Conservation (phyloP, 768 basidiomycete species). For the Sarcodon aspratus region DNA sequence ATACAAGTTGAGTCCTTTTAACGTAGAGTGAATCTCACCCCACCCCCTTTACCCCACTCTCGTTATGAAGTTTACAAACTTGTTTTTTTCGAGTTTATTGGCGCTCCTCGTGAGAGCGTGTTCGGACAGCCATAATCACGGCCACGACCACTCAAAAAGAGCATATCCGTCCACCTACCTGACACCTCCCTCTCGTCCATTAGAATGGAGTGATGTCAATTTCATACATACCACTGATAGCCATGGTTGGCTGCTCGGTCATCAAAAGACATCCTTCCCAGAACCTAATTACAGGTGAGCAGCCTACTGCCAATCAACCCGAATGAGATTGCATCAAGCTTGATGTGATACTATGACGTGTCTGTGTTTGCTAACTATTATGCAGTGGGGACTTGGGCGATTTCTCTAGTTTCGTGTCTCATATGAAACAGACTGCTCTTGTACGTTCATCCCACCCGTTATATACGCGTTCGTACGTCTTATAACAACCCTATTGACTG, state of each 20-base stretch:
- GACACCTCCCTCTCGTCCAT: slow-evolving; percentile 47
- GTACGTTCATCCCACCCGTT: too few relatives aligned
- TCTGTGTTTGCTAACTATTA: too few relatives aligned
- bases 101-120: slow-evolving; percentile 11
- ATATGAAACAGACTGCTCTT: slow-evolving; percentile 67
- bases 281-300: slow-evolving; percentile 65
- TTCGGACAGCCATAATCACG: slow-evolving; percentile 18
- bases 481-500: background rate
- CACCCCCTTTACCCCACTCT: too few relatives aligned
- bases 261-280: slow-evolving; percentile 61
- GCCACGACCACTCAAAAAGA: slow-evolving; percentile 21
- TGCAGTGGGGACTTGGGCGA: slow-evolving; percentile 60
- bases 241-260: slow-evolving; percentile 75
- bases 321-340: too few relatives aligned
- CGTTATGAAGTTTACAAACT: background rate
- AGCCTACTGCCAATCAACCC: too few relatives aligned
- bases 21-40: too few relatives aligned
- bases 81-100: slow-evolving; percentile 5
- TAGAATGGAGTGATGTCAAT: slow-evolving; percentile 87
- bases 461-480: background rate
- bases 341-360: too few relatives aligned
- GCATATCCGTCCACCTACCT: slow-evolving; percentile 30
- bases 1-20: too few relatives aligned
- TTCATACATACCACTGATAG: slow-evolving; percentile 82
- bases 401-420: slow-evolving; percentile 74